Evolutionary conservation across 768 basidiomycete genomes (phyloP).

Genomic region (Phaeolepiota aurea): DNA sequence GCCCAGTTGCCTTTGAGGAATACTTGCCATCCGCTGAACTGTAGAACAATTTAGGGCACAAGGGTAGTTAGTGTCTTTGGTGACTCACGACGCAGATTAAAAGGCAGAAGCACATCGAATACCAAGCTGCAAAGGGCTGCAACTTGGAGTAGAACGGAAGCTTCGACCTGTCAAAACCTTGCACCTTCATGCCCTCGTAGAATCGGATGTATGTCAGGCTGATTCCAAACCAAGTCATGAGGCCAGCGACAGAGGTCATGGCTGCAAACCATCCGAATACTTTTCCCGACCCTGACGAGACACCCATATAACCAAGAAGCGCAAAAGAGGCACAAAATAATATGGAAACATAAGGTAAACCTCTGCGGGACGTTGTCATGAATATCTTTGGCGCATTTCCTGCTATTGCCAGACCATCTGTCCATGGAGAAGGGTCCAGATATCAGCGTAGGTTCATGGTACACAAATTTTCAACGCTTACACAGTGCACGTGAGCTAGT

Average conservation of each 20-base stretch:
- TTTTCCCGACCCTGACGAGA: slow-evolving; percentile 51
- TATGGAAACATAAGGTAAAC: slow-evolving; percentile 72
- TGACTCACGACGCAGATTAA: slow-evolving; percentile 55
- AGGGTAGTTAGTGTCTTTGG: too few species aligned
- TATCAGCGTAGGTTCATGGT: too few species aligned
- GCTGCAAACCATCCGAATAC: slow-evolving; percentile 81
- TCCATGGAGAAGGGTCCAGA: background rate
- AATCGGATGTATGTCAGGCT: slow-evolving; percentile 75
- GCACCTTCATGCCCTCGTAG: slow-evolving; percentile 71
- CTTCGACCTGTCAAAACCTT: slow-evolving; percentile 62
- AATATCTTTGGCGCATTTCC: slow-evolving; percentile 85
- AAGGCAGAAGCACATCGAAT: slow-evolving; percentile 29
- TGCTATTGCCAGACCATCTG: slow-evolving; percentile 72
- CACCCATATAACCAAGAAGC: slow-evolving; percentile 75
- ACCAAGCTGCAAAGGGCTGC: slow-evolving; percentile 73
- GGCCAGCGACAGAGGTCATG: slow-evolving; percentile 60
- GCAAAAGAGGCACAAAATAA: slow-evolving; percentile 61
- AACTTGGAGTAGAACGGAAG: slow-evolving; percentile 65
- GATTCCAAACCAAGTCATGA: slow-evolving; percentile 81
- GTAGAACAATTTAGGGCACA: too few species aligned
- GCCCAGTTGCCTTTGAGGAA: slow-evolving; percentile 35
- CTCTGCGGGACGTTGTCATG: slow-evolving; percentile 53
- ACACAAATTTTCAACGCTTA: too few species aligned
- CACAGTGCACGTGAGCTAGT: slow-evolving; percentile 84
- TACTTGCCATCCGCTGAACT: slow-evolving; percentile 38